A percentile compares a stretch with the other conserved stretches of the same genome.
Conservation (phyloP, 768 basidiomycete genomes). For the Cubamyces lactineus region DNA sequence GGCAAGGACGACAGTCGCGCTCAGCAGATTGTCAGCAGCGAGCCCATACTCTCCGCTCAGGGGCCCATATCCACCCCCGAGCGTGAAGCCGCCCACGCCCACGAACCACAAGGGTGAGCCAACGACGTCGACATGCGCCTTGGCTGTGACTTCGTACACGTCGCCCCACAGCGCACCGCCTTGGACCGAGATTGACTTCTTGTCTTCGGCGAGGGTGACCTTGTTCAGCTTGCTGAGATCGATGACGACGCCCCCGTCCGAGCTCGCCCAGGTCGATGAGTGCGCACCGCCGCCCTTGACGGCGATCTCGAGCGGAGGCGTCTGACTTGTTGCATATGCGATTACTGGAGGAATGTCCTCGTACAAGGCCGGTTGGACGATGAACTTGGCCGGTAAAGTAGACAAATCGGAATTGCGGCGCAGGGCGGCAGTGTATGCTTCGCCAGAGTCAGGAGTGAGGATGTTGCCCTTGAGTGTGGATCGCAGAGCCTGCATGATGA, state of each 20-base stretch:
- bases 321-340: constrained; percentile 21
- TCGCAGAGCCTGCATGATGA: constrained; percentile 15
- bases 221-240: constrained; percentile 35
- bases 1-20: constrained; percentile 24
- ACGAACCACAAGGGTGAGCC: constrained; percentile 29
- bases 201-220: constrained; percentile 34
- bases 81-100: constrained; percentile 30
- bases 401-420: constrained; percentile 28
- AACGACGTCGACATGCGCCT: constrained; percentile 24
- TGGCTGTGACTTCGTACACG: constrained; percentile 28
- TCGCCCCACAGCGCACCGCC: constrained; percentile 38
- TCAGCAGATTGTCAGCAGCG: constrained; percentile 30
- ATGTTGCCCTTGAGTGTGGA: constrained; percentile 19
- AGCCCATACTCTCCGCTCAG: constrained; percentile 33
- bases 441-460: constrained; percentile 23
- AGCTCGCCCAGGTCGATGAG: constrained; percentile 37
- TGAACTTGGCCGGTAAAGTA: constrained; percentile 18
- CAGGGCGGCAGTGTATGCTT: constrained; percentile 25
- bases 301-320: constrained; percentile 30
- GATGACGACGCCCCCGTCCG: constrained; percentile 39
- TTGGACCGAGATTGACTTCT: constrained; percentile 32
- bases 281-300: constrained; percentile 37
- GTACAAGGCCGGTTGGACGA: constrained; percentile 25
- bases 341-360: constrained; percentile 24
- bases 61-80: constrained; percentile 32